Percentiles rank a stretch among this genome's conserved stretches.
Conservation (phyloP, 805 yeast genomes). For the Kodamaea jinghongensis region DNA sequence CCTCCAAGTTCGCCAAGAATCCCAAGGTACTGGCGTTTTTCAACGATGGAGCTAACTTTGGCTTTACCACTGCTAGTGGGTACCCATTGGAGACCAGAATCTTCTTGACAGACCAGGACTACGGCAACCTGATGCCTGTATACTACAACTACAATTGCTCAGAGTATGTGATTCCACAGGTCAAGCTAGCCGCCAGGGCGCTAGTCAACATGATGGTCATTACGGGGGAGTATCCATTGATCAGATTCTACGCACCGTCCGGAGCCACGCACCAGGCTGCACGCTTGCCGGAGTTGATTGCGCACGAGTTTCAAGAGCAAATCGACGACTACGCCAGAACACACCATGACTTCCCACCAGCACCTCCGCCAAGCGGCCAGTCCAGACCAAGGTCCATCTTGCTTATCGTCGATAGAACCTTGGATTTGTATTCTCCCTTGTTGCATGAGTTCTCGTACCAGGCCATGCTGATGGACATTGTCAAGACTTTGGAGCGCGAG, state of each 20-base stretch:
- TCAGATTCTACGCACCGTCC: conserved; percentile 64
- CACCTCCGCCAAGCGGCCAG: conserved; percentile 27
- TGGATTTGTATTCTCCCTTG: conserved; percentile 81
- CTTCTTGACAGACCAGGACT: conserved; percentile 59
- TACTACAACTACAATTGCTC: conserved; percentile 66
- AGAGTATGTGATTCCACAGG: conserved; percentile 57
- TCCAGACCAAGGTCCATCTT: conserved; percentile 69
- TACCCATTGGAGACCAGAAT: conserved; percentile 68
- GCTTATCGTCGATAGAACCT: conserved; percentile 75
- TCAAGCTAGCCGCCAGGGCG: conserved; percentile 57
- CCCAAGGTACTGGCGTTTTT: conserved; percentile 31
- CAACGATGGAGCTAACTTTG: conserved; percentile 27
- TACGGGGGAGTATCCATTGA: conserved; percentile 85
- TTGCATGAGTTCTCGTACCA: conserved; percentile 90
- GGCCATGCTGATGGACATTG: conserved; percentile 83
- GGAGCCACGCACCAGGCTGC: conserved; percentile 53
- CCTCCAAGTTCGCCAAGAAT: conserved; percentile 26
- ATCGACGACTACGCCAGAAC: conserved; percentile 74
- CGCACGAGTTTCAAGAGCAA: conserved; percentile 64
- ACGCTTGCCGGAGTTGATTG: conserved; percentile 64
- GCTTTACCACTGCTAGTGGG: conserved; percentile 37
- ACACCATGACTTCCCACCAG: conserved; percentile 63
- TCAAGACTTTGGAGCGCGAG: conserved; percentile 41
- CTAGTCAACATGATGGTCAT: conserved; percentile 70
- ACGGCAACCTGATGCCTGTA: conserved; percentile 61